phyloP scores from a whole-genome alignment of 2,329 filamentous ascomycete genomes.

The Lachnellula occidentalis region DNA sequence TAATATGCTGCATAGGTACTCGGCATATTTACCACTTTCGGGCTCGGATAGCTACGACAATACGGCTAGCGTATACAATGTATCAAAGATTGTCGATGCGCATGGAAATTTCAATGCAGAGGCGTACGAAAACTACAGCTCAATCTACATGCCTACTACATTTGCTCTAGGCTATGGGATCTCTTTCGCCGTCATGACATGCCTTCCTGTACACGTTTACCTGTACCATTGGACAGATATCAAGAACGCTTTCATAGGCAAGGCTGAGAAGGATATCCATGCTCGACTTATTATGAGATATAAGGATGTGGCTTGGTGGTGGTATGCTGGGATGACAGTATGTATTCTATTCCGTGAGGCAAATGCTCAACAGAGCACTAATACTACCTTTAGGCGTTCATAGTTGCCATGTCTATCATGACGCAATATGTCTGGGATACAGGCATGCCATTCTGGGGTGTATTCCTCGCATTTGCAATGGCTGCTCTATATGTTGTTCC shows the following conservation, averaged over 20 bases:
- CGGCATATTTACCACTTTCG: slow-evolving; percentile 56
- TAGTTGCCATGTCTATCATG: slow-evolving; percentile 27
- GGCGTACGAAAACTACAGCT: slow-evolving; percentile 59
- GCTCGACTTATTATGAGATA: slow-evolving; percentile 50
- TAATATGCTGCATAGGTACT: slow-evolving; percentile 36
- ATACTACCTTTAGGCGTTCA: slow-evolving; percentile 17
- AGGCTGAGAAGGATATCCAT: slow-evolving; percentile 44
- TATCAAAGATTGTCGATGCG: slow-evolving; percentile 48
- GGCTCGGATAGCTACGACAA: slow-evolving; percentile 60
- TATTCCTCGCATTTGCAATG: slow-evolving; percentile 19
- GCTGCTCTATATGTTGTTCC: slow-evolving; percentile 29
- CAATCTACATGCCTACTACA: slow-evolving; percentile 58
- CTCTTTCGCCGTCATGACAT: slow-evolving; percentile 58
- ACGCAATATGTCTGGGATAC: slow-evolving; percentile 30
- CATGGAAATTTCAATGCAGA: slow-evolving; percentile 52
- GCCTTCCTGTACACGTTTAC: slow-evolving; percentile 55
- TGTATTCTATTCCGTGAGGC: slow-evolving; percentile 20
- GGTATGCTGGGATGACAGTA: slow-evolving; percentile 36
- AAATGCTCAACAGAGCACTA: background rate
- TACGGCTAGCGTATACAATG: slow-evolving; percentile 54
- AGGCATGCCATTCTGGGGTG: slow-evolving; percentile 29
- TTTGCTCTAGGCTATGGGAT: slow-evolving; percentile 51
- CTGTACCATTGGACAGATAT: slow-evolving; percentile 63
- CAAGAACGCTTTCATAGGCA: slow-evolving; percentile 36
- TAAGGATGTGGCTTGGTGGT: slow-evolving; percentile 49